Conservation (phyloP, 129 eudicot species). For the Arctium minus region DNA sequence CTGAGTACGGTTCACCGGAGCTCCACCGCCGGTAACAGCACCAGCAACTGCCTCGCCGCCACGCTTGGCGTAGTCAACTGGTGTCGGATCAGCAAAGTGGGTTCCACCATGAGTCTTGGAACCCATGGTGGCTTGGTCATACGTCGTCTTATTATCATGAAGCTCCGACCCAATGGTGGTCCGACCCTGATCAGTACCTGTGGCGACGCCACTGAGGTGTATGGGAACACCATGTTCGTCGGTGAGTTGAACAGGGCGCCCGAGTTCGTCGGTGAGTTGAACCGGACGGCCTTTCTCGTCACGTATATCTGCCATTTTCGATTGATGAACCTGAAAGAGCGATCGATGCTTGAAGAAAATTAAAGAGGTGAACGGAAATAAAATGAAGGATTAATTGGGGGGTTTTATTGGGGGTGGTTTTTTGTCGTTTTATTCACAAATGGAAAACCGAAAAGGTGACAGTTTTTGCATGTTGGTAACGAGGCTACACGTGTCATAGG, state of each 20-base stretch:
- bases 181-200: slow-evolving; percentile 15
- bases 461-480: slow-evolving; percentile 12
- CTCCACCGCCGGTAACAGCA: slow-evolving; percentile 31
- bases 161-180: slow-evolving; percentile 29
- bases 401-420: not conserved
- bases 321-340: not conserved
- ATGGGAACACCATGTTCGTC: slow-evolving; percentile 70
- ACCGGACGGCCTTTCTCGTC: slow-evolving; percentile 71
- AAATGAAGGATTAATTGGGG: not conserved
- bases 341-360: not conserved
- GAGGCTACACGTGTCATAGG: slow-evolving; percentile 14
- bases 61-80: slow-evolving; percentile 21
- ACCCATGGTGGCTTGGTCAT: slow-evolving; percentile 8
- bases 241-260: slow-evolving; percentile 59
- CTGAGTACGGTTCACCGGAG: slow-evolving; percentile 10
- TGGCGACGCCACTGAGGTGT: slow-evolving; percentile 63
- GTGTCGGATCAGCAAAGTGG: slow-evolving; percentile 21
- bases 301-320: slow-evolving; percentile 51
- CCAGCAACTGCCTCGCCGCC: slow-evolving; percentile 30
- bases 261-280: slow-evolving; percentile 61
- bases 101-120: slow-evolving; percentile 20
- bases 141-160: not conserved
- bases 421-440: slow-evolving; percentile 5
- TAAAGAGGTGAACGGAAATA: not conserved
- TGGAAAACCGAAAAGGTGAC: not conserved